Evolutionary conservation across 1,284 basidiomycete species (phyloP).

Genomic region (Moesziomyces sp.): DNA sequence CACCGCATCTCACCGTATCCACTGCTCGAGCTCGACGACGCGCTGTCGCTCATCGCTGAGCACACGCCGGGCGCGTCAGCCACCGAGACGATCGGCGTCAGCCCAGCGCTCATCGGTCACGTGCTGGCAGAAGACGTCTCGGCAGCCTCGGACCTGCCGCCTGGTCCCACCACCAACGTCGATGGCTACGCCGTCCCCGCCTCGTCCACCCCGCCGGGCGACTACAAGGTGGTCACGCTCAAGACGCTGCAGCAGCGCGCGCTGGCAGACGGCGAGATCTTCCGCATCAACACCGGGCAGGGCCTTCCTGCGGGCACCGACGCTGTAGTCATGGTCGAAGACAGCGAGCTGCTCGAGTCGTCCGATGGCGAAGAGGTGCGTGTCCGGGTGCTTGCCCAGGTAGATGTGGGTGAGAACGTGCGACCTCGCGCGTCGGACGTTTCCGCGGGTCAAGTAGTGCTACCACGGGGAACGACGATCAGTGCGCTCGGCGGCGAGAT

Average conservation of each 20-base stretch:
- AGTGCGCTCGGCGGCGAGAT: conserved; percentile 81
- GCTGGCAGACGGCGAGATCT: conserved; percentile 38
- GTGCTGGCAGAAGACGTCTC: conserved; percentile 80
- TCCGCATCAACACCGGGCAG: conserved; percentile 68
- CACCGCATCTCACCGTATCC: conserved; percentile 78
- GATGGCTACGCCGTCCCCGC: conserved; percentile 83
- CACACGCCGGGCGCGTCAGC: conserved; percentile 68
- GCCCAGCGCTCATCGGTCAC: conserved; percentile 73
- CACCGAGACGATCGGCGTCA: conserved; percentile 40
- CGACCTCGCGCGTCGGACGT: conserved; percentile 81
- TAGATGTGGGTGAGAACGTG: conserved; percentile 78
- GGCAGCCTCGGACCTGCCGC: conserved; percentile 72
- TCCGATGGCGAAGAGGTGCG: conserved; percentile 77
- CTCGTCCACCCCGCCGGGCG: conserved; percentile 70
- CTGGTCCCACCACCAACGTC: conserved; percentile 77
- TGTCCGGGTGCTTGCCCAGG: conserved; percentile 76
- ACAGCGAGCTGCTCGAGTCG: conserved; percentile 78
- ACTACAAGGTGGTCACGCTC: conserved; percentile 79
- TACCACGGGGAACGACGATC: conserved; percentile 75
- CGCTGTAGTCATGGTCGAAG: conserved; percentile 89
- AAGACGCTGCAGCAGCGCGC: conserved; percentile 10
- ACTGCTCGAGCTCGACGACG: conserved; percentile 76
- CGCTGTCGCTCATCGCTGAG: conserved; percentile 73
- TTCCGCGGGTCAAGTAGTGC: conserved; percentile 75
- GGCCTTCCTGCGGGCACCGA: conserved; percentile 79